Conservation (phyloP, 163 green algal species). For the Scenedesmus sp. region DNA sequence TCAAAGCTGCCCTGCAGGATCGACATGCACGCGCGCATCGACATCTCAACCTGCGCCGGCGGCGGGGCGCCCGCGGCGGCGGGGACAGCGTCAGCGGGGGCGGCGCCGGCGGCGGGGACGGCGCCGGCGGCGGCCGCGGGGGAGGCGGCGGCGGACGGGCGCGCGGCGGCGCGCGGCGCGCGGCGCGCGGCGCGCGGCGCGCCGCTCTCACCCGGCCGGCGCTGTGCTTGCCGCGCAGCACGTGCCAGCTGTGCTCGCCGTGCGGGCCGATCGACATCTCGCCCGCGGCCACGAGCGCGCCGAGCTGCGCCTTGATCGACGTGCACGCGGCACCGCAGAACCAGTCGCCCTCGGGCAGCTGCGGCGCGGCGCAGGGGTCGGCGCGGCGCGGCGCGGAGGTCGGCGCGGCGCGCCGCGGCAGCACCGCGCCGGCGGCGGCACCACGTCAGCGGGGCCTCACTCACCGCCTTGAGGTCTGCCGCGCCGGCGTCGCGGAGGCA, state of each 20-base stretch:
- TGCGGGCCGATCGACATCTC: constrained; percentile 37
- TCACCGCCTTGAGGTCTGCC: constrained; percentile 46
- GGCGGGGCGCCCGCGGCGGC: too few relatives aligned
- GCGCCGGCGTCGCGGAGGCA: constrained; percentile 49
- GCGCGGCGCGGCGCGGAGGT: too few relatives aligned
- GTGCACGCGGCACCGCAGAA: constrained; percentile 41
- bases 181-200: too few relatives aligned
- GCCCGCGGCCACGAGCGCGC: constrained; percentile 10
- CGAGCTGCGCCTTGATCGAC: constrained; percentile 37
- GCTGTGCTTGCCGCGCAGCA: constrained; percentile 46
- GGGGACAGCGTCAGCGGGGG: neutral
- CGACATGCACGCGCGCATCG: constrained; percentile 33
- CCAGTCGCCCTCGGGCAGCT: constrained; percentile 48
- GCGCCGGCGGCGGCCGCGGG: neutral
- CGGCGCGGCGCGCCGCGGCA: neutral
- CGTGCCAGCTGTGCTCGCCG: constrained; percentile 34
- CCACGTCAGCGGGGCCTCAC: neutral
- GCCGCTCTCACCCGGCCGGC: constrained; percentile 17
- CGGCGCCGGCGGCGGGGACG: neutral
- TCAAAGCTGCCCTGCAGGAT: constrained; percentile 88
- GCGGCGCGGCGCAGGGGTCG: too few relatives aligned
- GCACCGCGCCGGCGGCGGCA: neutral
- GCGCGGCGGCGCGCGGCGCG: too few relatives aligned
- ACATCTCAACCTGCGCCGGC: constrained; percentile 29
- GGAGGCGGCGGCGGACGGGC: neutral